Evolutionary conservation across 192 early-diverging fungal species (phyloP).

Genomic region (Coemansia sp.): DNA sequence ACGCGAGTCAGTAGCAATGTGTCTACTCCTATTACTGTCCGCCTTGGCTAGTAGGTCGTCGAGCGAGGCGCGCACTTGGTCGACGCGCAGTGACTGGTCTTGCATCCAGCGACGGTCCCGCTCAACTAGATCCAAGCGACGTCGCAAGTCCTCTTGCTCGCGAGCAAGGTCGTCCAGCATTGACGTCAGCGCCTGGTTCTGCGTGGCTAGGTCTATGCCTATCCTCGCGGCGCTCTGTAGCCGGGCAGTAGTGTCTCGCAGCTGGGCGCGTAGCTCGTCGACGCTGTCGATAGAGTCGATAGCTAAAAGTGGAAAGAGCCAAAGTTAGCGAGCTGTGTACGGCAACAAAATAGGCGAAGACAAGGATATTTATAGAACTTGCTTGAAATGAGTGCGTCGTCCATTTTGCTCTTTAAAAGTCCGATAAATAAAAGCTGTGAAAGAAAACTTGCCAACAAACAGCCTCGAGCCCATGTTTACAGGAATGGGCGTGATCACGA

Average conservation of each 20-base stretch:
- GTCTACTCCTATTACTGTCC: not conserved
- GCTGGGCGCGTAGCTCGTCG: constrained; percentile 20
- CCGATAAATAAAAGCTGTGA: not conserved
- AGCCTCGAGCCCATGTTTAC: not conserved
- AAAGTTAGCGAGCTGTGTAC: not conserved
- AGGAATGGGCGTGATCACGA: not conserved
- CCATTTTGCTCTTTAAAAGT: not conserved
- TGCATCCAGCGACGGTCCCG: constrained; percentile 49
- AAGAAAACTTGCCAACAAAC: not conserved
- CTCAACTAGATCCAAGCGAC: constrained; percentile 32
- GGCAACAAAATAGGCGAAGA: not conserved
- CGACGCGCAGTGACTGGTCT: constrained; percentile 45
- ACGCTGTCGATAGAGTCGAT: constrained; percentile 23
- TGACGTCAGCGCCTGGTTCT: constrained; percentile 30
- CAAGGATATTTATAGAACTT: not conserved
- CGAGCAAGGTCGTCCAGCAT: constrained; percentile 17
- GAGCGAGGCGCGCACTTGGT: constrained; percentile 31
- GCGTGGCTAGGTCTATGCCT: constrained; percentile 39
- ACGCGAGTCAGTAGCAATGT: constrained; percentile 6
- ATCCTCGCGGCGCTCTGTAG: constrained; percentile 41
- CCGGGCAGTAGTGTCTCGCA: constrained; percentile 36
- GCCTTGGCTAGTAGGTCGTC: constrained; percentile 20
- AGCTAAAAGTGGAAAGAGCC: constrained; percentile 5
- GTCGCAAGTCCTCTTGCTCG: constrained; percentile 26
- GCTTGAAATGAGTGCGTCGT: not conserved